Evolutionary conservation across 2,329 filamentous ascomycete genomes (phyloP).

Genomic region (Calonectria hawksworthii): DNA sequence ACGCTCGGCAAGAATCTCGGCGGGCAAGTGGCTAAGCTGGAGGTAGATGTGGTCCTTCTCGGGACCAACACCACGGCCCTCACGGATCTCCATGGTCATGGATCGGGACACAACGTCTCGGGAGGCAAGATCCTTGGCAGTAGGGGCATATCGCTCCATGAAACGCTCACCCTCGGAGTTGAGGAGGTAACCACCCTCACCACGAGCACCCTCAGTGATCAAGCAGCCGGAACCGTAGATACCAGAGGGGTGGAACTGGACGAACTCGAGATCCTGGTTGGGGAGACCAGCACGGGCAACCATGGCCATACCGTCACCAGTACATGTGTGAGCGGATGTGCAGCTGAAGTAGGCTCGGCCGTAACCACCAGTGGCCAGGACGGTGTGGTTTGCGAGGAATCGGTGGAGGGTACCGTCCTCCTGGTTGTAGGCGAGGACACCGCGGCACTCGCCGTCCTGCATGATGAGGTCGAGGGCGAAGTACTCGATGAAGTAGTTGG

Average conservation of each 20-base stretch:
- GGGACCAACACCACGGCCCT: slow-evolving; percentile 95
- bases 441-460: slow-evolving; percentile 96
- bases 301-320: slow-evolving; percentile 99
- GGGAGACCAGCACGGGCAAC: slow-evolving; percentile 96
- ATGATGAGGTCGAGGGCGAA: slow-evolving; percentile 97
- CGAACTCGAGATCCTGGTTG: slow-evolving; percentile 99
- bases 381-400: slow-evolving; percentile 96
- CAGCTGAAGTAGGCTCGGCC: slow-evolving; percentile 98
- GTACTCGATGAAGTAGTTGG: slow-evolving; percentile 99
- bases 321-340: slow-evolving; percentile 98
- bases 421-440: slow-evolving; percentile 98
- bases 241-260: slow-evolving; percentile 99
- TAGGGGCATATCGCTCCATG: slow-evolving; percentile 99
- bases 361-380: slow-evolving; percentile 96
- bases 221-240: slow-evolving; percentile 98
- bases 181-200: slow-evolving; percentile 97
- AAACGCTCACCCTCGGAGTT: slow-evolving; percentile 99
- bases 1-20: slow-evolving; percentile 94
- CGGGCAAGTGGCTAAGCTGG: slow-evolving; percentile 93
- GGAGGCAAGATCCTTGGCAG: slow-evolving; percentile 96
- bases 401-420: slow-evolving; percentile 98
- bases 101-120: slow-evolving; percentile 97
- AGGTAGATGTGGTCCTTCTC: slow-evolving; percentile 99
- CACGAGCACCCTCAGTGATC: slow-evolving; percentile 97
- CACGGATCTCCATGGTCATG: slow-evolving; percentile 98